Conservation (phyloP, 306 rosid genomes). For the Fragaria ananassa region DNA sequence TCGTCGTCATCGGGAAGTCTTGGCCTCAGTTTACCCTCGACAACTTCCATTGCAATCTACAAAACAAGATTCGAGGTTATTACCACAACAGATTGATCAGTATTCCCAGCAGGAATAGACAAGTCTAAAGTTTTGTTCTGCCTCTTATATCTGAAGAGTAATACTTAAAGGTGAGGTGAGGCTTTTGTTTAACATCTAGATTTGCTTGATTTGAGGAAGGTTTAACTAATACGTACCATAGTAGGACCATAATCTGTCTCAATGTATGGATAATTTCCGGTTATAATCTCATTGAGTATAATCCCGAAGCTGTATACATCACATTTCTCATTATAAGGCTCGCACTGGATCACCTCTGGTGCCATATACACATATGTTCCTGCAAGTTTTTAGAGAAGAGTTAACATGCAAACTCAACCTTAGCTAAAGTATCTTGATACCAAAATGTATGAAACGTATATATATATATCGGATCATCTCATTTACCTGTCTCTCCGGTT, state of each 20-base stretch:
- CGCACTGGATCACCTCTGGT: slow-evolving; percentile 58
- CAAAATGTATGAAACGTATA: neutral
- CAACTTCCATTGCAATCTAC: slow-evolving; percentile 82
- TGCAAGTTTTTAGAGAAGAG: slow-evolving; percentile 5
- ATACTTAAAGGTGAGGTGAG: neutral
- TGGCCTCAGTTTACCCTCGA: slow-evolving; percentile 62
- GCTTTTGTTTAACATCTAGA: neutral
- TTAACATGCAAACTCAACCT: neutral
- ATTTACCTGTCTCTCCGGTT: slow-evolving; percentile 49
- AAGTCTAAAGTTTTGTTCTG: neutral
- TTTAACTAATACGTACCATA: slow-evolving; percentile 41
- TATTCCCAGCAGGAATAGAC: neutral
- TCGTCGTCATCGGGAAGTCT: slow-evolving; percentile 37
- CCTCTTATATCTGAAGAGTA: neutral
- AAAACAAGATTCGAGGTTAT: neutral
- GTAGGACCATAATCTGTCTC: slow-evolving; percentile 57
- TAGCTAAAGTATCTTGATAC: neutral
- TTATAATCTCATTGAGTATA: slow-evolving; percentile 59
- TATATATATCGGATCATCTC: neutral
- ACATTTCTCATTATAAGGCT: slow-evolving; percentile 77
- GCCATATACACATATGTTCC: slow-evolving; percentile 83
- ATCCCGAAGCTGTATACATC: slow-evolving; percentile 69
- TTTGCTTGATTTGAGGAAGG: neutral
- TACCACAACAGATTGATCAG: neutral
- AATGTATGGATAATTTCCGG: slow-evolving; percentile 59